Base-by-base conservation (phyloP, 192 early-diverging fungal species). In the Linnemannia exigua region DNA sequence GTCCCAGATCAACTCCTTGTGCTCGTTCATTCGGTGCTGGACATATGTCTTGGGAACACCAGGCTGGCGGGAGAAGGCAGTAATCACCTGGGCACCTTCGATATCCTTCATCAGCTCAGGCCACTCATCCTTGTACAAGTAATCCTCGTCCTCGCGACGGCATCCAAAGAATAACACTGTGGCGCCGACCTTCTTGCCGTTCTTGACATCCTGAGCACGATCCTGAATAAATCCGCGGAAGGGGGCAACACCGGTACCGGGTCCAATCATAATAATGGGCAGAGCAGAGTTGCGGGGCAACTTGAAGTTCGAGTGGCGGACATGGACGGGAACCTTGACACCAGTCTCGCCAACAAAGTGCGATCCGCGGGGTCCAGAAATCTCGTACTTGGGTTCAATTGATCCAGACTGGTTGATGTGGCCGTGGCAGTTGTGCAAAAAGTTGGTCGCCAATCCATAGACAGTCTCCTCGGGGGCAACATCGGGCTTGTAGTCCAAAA, bases 221-320 rank as follows among this genome's bases (percentile, higher is more conserved):
- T 99, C 99, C 72, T 95, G 94, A 16, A 99, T 85, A 81, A 99
- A 99, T 6, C 95, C 99, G 66, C 99, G 93, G 95, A 99, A 99
- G 36, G 99, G 99, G 22, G 99, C 99, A 50, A 99, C 96, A 61
- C 99, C 99, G 6, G 99, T 99, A 66, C 99, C 99, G n/a, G 99
- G 99, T 0, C 99, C 99, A 44, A 99, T 90, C 99, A 99, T 99
- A 44, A 99, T 92, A 77, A 99, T 89, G 22, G 99, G 99, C 16
- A 93, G 82, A 12, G 90, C 77, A 54, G 90, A 84, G 79, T 97
- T 95, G 35, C 91, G 87, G n/a, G 99, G 99, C 68, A 99, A 90
- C 61, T 96, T 94, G 92, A 99, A 99, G 63, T 92, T 90, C 31
- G 95, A 96, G 58, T 94, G 92, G 72, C 99, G 94, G 74, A 99